Conservation (phyloP, 2,329 filamentous ascomycete genomes). For the Fusarium citri region DNA sequence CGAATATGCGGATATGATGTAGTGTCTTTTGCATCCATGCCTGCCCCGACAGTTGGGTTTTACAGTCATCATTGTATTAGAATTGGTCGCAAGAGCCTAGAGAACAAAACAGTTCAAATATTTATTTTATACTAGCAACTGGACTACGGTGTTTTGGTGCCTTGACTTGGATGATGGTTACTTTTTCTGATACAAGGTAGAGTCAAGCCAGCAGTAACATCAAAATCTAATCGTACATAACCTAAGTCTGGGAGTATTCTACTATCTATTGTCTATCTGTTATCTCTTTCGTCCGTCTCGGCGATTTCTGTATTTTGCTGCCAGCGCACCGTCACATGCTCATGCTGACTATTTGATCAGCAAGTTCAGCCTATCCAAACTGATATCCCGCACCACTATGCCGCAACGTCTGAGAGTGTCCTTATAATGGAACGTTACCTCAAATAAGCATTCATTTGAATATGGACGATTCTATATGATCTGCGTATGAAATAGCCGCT, state of each 20-base stretch:
- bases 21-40: slow-evolving; percentile 7
- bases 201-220: not conserved
- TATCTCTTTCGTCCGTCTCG: not conserved
- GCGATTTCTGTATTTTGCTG: not conserved
- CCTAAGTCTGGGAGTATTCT: not conserved
- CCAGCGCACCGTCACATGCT: not conserved
- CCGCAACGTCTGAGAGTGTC: not conserved
- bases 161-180: not conserved
- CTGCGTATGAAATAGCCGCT: slow-evolving; percentile 17
- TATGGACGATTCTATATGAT: not conserved
- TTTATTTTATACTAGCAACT: not conserved
- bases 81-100: not conserved
- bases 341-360: slow-evolving; percentile 21
- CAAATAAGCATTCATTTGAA: not conserved
- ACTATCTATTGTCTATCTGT: not conserved
- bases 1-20: slow-evolving; percentile 11
- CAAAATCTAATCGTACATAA: not conserved
- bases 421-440: slow-evolving; percentile 19
- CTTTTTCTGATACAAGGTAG: too few relatives aligned
- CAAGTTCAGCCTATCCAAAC: not conserved
- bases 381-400: not conserved
- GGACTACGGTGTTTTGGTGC: not conserved
- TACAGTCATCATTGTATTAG: not conserved
- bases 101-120: not conserved
- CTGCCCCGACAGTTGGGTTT: not conserved